A percentile compares a stretch with the other conserved stretches of the same genome.
phyloP scores from a whole-genome alignment of 306 rosid species.

The Begonia peltatifolia region DNA sequence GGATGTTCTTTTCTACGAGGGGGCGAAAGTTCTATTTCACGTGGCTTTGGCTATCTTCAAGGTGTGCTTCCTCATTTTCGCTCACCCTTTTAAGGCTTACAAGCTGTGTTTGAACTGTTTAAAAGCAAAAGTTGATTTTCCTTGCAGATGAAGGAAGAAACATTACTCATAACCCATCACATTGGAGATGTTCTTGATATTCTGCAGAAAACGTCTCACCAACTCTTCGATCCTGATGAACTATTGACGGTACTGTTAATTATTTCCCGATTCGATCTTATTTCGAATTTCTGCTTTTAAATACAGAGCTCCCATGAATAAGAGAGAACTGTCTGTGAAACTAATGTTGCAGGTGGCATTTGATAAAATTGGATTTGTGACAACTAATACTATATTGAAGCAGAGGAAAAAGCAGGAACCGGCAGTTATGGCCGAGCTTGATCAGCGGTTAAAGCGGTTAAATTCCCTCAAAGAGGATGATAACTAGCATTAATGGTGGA shows the following conservation, averaged over 20 bases:
- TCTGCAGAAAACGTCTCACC: slow-evolving; percentile 71
- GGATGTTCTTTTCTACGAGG: slow-evolving; percentile 95
- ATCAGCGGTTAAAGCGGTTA: slow-evolving; percentile 67
- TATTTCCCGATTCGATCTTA: background rate
- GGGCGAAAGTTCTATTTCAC: slow-evolving; percentile 82
- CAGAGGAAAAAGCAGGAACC: slow-evolving; percentile 97
- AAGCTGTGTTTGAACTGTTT: background rate
- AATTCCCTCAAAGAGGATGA: slow-evolving; percentile 48
- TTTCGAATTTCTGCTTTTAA: background rate
- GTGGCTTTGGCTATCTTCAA: slow-evolving; percentile 91
- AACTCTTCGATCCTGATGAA: slow-evolving; percentile 93
- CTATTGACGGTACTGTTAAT: slow-evolving; percentile 53
- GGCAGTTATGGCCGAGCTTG: slow-evolving; percentile 95
- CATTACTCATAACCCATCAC: slow-evolving; percentile 61
- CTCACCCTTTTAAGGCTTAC: background rate
- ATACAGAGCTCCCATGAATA: too few species aligned
- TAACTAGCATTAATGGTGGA: background rate
- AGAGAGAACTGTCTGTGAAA: too few species aligned
- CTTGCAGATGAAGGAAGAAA: slow-evolving; percentile 92
- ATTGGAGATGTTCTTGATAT: slow-evolving; percentile 81
- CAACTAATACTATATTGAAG: slow-evolving; percentile 81
- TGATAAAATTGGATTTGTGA: slow-evolving; percentile 85
- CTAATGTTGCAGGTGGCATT: slow-evolving; percentile 71
- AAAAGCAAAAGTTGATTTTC: slow-evolving; percentile 1
- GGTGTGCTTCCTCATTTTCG: slow-evolving; percentile 20